These are phyloP conservation scores for Fistulifera pelliculosa DNA, from an alignment of 108 stramenopile genomes.

Conservation along the genomic window DNA sequence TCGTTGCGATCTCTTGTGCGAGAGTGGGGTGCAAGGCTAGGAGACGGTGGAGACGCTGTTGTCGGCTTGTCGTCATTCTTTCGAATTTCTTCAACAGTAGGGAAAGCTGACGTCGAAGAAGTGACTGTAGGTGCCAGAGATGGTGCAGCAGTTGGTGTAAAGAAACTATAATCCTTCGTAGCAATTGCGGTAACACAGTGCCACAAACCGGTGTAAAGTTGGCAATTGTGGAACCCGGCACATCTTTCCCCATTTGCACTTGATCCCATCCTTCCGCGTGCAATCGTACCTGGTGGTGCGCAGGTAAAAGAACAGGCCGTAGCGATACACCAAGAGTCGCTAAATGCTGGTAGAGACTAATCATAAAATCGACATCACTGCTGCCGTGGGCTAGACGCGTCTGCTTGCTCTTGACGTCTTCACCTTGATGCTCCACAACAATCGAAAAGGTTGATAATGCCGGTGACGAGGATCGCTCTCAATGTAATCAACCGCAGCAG, in stretches of 20 bases:
- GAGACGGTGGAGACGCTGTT: constrained; percentile 7
- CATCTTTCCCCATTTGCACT: constrained; percentile 2
- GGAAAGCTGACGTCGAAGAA: no score
- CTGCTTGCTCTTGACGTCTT: background rate
- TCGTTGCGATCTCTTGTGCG: no score
- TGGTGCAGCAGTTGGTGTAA: no score
- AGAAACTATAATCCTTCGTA: constrained; percentile 42
- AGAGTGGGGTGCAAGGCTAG: constrained; percentile 5
- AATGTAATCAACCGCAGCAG: constrained; percentile 51
- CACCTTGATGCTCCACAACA: constrained; percentile 6
- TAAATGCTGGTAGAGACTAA: constrained; percentile 50
- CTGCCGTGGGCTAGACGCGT: constrained; percentile 35
- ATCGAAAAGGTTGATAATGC: constrained; percentile 72
- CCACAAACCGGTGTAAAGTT: constrained; percentile 60
- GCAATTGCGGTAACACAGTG: constrained; percentile 54
- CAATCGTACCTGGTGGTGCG: constrained; percentile 40
- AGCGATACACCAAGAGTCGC: constrained; percentile 64
- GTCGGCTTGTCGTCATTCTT: no score
- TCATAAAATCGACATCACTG: constrained; percentile 58
- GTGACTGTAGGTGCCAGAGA: no score
- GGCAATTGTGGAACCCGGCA: constrained; percentile 7
- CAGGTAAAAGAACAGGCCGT: constrained; percentile 60
- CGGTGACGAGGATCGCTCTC: constrained; percentile 23
- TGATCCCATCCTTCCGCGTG: constrained; percentile 26
- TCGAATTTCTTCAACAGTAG: no score